A percentile compares a stretch with the other conserved stretches of the same genome.
Conservation (phyloP, 75 land plant species). For the Cupressus sempervirens region DNA sequence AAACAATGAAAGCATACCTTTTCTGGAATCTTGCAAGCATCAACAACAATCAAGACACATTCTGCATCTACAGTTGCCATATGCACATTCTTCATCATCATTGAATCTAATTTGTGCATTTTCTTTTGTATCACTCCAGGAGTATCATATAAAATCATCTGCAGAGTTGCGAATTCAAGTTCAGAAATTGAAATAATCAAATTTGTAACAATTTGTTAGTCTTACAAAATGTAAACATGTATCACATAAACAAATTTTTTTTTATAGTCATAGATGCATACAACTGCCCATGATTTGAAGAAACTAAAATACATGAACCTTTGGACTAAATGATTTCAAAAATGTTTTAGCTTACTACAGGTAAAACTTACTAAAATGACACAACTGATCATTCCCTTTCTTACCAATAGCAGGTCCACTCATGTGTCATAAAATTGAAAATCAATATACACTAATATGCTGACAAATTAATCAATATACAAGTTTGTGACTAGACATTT, state of each 20-base stretch:
- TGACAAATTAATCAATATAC: neutral
- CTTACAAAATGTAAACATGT: neutral
- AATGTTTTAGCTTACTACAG: neutral
- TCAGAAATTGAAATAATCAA: neutral
- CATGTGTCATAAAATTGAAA: neutral
- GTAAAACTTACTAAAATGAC: neutral
- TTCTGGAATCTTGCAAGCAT: constrained; percentile 74
- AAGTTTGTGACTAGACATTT: neutral
- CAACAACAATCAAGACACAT: constrained; percentile 84
- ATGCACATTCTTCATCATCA: constrained; percentile 99
- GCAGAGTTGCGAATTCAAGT: constrained; percentile 24
- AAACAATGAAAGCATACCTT: constrained; percentile 42
- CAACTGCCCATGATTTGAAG: neutral
- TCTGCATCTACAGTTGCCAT: constrained; percentile 87
- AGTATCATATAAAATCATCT: constrained; percentile 96
- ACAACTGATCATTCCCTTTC: neutral
- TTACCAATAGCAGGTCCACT: neutral
- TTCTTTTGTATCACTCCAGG: constrained; percentile 93
- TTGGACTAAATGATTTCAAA: neutral
- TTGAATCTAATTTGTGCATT: constrained; percentile 90
- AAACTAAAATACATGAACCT: neutral
- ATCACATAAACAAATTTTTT: neutral
- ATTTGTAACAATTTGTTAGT: neutral
- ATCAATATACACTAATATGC: neutral
- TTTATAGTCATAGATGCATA: neutral